These are phyloP conservation scores for Sporisorium sorghi DNA, from an alignment of 1,284 basidiomycete species.

Conservation along the genomic window DNA sequence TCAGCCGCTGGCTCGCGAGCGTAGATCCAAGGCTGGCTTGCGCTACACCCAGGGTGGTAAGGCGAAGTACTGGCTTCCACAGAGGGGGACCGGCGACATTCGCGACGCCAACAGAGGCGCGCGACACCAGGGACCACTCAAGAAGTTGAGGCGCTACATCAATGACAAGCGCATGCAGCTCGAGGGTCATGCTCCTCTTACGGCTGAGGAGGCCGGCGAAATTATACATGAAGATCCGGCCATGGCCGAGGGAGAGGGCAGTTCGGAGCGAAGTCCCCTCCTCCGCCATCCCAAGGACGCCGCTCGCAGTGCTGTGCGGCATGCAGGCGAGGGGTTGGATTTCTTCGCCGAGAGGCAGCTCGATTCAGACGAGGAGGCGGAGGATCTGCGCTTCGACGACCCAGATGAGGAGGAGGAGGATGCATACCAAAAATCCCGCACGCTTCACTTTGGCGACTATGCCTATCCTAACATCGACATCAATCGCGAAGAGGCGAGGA, in stretches of 20 bases:
- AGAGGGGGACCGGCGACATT: conserved; percentile 38
- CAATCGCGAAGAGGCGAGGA: conserved; percentile 74
- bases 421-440: conserved; percentile 78
- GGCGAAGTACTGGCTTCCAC: conserved; percentile 71
- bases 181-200: conserved; percentile 81
- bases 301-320: conserved; percentile 29
- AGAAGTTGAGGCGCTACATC: conserved; percentile 71
- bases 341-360: conserved; percentile 49
- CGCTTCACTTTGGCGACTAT: conserved; percentile 89
- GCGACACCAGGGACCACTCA: conserved; percentile 69
- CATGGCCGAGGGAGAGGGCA: conserved; percentile 68
- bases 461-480: conserved; percentile 89
- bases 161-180: conserved; percentile 73
- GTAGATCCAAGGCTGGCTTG: conserved; percentile 74
- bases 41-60: conserved; percentile 89
- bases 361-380: conserved; percentile 67
- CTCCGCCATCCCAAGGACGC: conserved; percentile 32
- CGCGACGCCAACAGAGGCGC: conserved; percentile 42
- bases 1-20: conserved; percentile 56
- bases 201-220: conserved; percentile 76
- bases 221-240: conserved; percentile 76
- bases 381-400: conserved; percentile 77
- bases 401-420: conserved; percentile 76
- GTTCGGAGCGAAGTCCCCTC: conserved; percentile 28
- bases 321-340: conserved; percentile 44